Evolutionary conservation across 108 stramenopile genomes (phyloP).

Genomic region (Chaetoceros muelleri): DNA sequence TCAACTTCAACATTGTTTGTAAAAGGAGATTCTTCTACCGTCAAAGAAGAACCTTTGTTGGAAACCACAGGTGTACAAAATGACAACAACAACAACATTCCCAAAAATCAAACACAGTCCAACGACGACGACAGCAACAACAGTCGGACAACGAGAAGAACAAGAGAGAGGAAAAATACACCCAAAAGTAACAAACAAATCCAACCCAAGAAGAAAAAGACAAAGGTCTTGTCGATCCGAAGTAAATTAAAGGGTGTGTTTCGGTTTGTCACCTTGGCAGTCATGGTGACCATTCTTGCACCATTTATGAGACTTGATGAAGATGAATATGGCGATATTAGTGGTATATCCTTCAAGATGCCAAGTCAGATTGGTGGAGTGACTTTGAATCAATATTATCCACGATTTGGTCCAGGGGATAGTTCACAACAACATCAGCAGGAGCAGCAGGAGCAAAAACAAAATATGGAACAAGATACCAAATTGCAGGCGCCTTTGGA

Average conservation of each 20-base stretch:
- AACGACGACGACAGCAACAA: no score
- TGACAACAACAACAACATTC: no score
- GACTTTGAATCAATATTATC: neutral
- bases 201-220: neutral
- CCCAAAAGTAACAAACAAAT: no score
- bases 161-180: no score
- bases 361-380: neutral
- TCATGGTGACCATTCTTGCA: neutral
- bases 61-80: no score
- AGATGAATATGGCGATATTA: neutral
- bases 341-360: neutral
- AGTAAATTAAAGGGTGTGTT: neutral
- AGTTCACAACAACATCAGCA: no score
- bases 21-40: no score
- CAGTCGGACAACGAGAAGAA: no score
- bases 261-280: neutral
- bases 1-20: no score
- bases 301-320: neutral
- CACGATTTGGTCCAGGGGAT: no score
- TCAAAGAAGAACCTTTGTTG: no score
- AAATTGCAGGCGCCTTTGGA: neutral
- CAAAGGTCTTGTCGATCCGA: neutral
- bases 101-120: no score
- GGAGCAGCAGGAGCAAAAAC: neutral
- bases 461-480: neutral